Percentiles rank a stretch among this genome's conserved stretches.
Evolutionary conservation across 768 basidiomycete genomes (phyloP).

Genomic region (Megacollybia marginata): DNA sequence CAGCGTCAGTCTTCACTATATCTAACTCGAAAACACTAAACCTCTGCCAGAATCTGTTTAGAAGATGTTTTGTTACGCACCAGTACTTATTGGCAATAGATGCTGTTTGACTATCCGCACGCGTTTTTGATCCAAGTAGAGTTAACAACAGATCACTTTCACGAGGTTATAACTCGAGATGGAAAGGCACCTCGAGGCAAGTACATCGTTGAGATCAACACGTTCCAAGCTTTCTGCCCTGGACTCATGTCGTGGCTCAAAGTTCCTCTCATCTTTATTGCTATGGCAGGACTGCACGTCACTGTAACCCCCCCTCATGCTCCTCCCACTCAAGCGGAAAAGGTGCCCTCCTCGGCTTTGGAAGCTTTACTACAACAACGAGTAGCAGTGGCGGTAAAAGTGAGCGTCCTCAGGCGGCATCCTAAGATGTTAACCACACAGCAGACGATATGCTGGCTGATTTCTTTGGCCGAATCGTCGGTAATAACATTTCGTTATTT

Average conservation of each 20-base stretch:
- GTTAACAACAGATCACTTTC: too few relatives aligned
- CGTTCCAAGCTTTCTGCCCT: too few relatives aligned
- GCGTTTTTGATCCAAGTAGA: too few relatives aligned
- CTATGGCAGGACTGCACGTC: slow-evolving; percentile 35
- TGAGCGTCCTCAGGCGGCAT: slow-evolving; percentile 11
- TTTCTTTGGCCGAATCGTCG: slow-evolving; percentile 28
- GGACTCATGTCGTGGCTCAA: neutral
- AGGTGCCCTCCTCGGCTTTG: slow-evolving; percentile 24
- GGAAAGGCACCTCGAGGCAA: too few relatives aligned
- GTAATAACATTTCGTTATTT: slow-evolving; percentile 24
- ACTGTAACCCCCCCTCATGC: slow-evolving; percentile 41
- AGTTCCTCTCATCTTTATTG: slow-evolving; percentile 33
- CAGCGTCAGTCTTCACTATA: slow-evolving; percentile 49
- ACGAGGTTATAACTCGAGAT: too few relatives aligned
- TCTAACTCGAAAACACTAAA: slow-evolving; percentile 1
- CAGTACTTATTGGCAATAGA: neutral
- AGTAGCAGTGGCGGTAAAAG: slow-evolving; percentile 26
- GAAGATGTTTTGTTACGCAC: slow-evolving; percentile 3
- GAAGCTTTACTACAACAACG: slow-evolving; percentile 30
- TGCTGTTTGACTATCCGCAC: neutral
- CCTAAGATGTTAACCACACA: slow-evolving; percentile 1
- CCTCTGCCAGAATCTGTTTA: slow-evolving; percentile 30
- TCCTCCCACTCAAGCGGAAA: slow-evolving; percentile 26
- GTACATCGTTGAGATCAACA: too few relatives aligned
- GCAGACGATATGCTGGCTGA: slow-evolving; percentile 30